phyloP scores from a whole-genome alignment of 345 rosid species.

The Noccaea caerulescens region DNA sequence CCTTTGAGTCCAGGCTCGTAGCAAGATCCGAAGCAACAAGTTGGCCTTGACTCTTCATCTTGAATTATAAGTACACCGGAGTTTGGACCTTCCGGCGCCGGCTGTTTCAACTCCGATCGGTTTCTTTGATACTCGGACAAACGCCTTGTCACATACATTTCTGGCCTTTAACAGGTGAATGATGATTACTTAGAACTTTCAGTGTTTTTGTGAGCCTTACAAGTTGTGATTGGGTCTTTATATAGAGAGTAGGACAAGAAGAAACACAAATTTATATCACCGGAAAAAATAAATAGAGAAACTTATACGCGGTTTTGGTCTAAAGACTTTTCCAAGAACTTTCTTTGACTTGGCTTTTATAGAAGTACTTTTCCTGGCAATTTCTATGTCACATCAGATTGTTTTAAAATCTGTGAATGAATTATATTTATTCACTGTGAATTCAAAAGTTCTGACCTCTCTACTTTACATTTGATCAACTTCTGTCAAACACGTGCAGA shows the following conservation, averaged over 20 bases:
- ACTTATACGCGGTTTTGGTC: slow-evolving; percentile 3
- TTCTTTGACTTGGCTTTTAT: not conserved
- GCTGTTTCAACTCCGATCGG: slow-evolving; percentile 35
- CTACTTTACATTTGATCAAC: not conserved
- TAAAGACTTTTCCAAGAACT: slow-evolving; percentile 29
- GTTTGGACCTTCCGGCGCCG: slow-evolving; percentile 56
- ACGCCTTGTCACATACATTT: slow-evolving; percentile 43
- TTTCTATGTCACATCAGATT: not conserved
- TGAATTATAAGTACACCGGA: slow-evolving; percentile 57
- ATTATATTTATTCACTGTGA: not conserved
- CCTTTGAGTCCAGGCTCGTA: slow-evolving; percentile 16
- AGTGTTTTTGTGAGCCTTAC: not conserved
- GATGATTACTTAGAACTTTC: not conserved
- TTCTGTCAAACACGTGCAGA: not conserved
- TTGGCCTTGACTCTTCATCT: slow-evolving; percentile 59
- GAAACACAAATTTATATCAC: not conserved
- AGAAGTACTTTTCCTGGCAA: not conserved
- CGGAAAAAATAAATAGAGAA: not conserved
- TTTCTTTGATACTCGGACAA: slow-evolving; percentile 51
- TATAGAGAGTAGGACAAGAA: slow-evolving; percentile 5
- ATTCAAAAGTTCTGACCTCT: not conserved
- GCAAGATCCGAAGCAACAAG: slow-evolving; percentile 56
- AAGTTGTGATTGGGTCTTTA: slow-evolving; percentile 5
- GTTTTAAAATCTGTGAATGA: not conserved
- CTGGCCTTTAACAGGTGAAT: not conserved